Evolutionary conservation across 2,329 filamentous ascomycete genomes (phyloP).

Genomic region (Exophiala viscosa): DNA sequence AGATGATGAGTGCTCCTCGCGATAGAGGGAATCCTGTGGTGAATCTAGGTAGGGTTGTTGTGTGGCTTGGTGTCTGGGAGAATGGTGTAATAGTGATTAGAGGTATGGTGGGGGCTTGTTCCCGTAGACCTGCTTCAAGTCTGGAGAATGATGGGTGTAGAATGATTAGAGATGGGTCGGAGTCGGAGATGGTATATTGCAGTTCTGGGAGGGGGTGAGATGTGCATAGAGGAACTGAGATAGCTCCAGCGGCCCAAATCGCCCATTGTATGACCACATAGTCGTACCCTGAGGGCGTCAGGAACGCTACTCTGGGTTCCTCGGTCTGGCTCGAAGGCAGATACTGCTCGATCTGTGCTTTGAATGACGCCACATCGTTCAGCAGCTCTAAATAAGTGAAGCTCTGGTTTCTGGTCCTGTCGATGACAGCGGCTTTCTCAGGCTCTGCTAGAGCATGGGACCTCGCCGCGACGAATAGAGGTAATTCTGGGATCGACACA

Average conservation of each 20-base stretch:
- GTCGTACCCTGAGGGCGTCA: conserved; percentile 95
- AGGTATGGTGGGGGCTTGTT: conserved; percentile 30
- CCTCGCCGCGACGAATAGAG: conserved; percentile 39
- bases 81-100: conserved; percentile 34
- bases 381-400: conserved; percentile 43
- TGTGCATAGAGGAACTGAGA: conserved; percentile 43
- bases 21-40: conserved; percentile 43
- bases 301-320: conserved; percentile 64
- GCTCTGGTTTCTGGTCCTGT: conserved; percentile 36
- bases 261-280: conserved; percentile 74
- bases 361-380: conserved; percentile 36
- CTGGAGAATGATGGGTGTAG: conserved; percentile 40
- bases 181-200: conserved; percentile 41
- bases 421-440: conserved; percentile 38
- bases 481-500: conserved; percentile 28
- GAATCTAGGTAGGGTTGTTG: conserved; percentile 34
- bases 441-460: conserved; percentile 34
- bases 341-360: conserved; percentile 35
- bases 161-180: conserved; percentile 41
- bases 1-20: conserved; percentile 26
- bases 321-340: conserved; percentile 26
- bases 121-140: conserved; percentile 32
- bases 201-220: conserved; percentile 42
- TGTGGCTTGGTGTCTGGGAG: conserved; percentile 17
- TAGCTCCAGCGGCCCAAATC: conserved; percentile 43